A percentile compares a stretch with the other conserved stretches of the same genome.
phyloP scores from a whole-genome alignment of 2,329 filamentous ascomycete species.

The Leptosphaerulina australis region DNA sequence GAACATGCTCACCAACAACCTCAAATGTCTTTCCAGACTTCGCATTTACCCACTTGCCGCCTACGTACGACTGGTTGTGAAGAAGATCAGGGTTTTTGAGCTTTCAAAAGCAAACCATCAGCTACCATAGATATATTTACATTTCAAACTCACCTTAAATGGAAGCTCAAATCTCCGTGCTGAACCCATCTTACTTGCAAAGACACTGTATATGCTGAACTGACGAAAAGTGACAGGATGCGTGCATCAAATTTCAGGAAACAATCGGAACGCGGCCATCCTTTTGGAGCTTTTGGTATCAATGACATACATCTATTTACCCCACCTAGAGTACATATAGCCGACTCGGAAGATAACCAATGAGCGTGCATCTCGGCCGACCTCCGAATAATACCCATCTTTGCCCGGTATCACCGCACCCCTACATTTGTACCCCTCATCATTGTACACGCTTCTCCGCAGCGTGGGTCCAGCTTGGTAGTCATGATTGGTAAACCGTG shows the following conservation, averaged over 20 bases:
- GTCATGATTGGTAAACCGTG: conserved; percentile 8
- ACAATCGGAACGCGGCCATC: not conserved
- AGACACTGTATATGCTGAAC: not conserved
- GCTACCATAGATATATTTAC: not conserved
- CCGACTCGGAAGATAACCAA: conserved; percentile 14
- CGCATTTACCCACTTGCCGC: conserved; percentile 62
- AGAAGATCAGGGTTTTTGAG: conserved; percentile 62
- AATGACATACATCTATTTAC: conserved; percentile 4
- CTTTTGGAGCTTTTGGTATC: conserved; percentile 9
- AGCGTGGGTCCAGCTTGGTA: conserved; percentile 6
- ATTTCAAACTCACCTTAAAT: conserved; percentile 49
- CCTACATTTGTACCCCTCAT: conserved; percentile 16
- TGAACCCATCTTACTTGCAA: conserved; percentile 28
- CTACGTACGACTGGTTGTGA: conserved; percentile 59
- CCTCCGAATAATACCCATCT: conserved; percentile 15
- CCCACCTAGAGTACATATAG: conserved; percentile 15
- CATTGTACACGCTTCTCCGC: conserved; percentile 6
- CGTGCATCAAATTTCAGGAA: not conserved
- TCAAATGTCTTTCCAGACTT: conserved; percentile 64
- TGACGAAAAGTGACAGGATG: not conserved
- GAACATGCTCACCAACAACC: conserved; percentile 54
- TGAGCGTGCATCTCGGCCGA: conserved; percentile 13
- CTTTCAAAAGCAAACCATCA: conserved; percentile 39
- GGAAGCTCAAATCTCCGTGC: conserved; percentile 47
- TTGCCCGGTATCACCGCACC: conserved; percentile 5